These are phyloP conservation scores for Didymella lethalis DNA, from an alignment of 2,329 filamentous ascomycete species.

Conservation along the genomic window DNA sequence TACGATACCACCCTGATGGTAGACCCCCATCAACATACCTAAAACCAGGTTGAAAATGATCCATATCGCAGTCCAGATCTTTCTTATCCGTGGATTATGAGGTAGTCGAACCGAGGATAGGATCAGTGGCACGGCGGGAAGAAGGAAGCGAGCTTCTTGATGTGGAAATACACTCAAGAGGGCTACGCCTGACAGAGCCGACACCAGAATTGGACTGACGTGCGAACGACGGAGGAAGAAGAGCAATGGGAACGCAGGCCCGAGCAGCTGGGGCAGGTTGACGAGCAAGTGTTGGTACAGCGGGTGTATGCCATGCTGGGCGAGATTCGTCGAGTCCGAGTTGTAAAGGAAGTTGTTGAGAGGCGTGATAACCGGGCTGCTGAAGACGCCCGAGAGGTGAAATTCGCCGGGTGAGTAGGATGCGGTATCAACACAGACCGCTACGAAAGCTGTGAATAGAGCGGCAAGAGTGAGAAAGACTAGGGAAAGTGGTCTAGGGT, in stretches of 20 bases:
- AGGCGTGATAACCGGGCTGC: constrained; percentile 60
- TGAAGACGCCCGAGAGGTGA: constrained; percentile 69
- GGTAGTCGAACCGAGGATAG: constrained; percentile 76
- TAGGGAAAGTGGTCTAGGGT: constrained; percentile 64
- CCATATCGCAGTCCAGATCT: constrained; percentile 66
- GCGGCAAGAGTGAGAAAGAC: constrained; percentile 70
- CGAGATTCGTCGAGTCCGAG: constrained; percentile 57
- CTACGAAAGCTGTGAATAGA: constrained; percentile 72
- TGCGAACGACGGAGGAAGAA: constrained; percentile 59
- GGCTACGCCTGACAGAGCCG: constrained; percentile 74
- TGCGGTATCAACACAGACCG: constrained; percentile 81
- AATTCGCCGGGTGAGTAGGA: constrained; percentile 75
- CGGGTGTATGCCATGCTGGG: constrained; percentile 62
- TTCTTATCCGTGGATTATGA: constrained; percentile 56
- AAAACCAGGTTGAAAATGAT: constrained; percentile 73
- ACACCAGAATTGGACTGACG: constrained; percentile 68
- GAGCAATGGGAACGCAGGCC: constrained; percentile 59
- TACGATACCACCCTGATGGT: constrained; percentile 81
- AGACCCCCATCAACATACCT: constrained; percentile 78
- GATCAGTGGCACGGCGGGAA: constrained; percentile 78
- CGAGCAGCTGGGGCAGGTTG: constrained; percentile 62
- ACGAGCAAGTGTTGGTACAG: constrained; percentile 60
- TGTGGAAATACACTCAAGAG: constrained; percentile 79
- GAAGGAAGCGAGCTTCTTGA: constrained; percentile 80
- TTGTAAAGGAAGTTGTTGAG: constrained; percentile 64